A percentile compares a stretch with the other conserved stretches of the same genome.
Conservation (phyloP, 345 rosid genomes). For the Gossypium ekmanianum region DNA sequence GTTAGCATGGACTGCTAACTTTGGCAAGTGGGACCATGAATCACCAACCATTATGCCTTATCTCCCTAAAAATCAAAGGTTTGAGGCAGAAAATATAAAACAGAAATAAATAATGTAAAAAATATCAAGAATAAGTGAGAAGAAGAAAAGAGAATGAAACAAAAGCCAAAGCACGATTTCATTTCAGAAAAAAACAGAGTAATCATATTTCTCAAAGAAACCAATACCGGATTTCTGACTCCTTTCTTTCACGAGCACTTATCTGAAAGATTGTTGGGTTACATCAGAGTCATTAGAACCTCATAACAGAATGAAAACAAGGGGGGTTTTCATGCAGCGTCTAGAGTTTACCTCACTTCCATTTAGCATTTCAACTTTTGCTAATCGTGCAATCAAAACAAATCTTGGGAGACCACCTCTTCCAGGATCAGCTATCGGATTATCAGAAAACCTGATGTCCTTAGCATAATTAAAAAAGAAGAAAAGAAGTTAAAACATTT, state of each 20-base stretch:
- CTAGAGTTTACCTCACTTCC: constrained; percentile 82
- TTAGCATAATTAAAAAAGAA: constrained; percentile 26
- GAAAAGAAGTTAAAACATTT: constrained; percentile 10
- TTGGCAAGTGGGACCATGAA: not conserved
- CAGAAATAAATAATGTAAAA: not conserved
- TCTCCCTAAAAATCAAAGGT: not conserved
- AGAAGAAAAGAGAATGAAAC: not conserved
- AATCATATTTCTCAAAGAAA: constrained; percentile 2
- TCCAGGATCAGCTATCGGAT: constrained; percentile 69
- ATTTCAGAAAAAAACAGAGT: constrained; percentile 7
- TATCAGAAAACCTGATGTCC: constrained; percentile 92
- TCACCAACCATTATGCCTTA: not conserved
- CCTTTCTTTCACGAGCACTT: constrained; percentile 80
- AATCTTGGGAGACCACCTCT: constrained; percentile 81
- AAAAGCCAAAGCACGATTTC: not conserved
- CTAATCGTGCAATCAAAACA: constrained; percentile 71
- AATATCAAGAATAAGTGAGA: not conserved
- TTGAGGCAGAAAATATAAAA: constrained; percentile 2
- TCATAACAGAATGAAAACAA: not conserved
- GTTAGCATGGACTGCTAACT: not conserved
- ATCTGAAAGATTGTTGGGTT: constrained; percentile 43
- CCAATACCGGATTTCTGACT: constrained; percentile 86
- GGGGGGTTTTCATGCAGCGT: not conserved
- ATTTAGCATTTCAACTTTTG: constrained; percentile 71
- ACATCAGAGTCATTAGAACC: constrained; percentile 20